phyloP scores from a whole-genome alignment of 1,284 basidiomycete species.

The Lentinula novae-zelandiae region DNA sequence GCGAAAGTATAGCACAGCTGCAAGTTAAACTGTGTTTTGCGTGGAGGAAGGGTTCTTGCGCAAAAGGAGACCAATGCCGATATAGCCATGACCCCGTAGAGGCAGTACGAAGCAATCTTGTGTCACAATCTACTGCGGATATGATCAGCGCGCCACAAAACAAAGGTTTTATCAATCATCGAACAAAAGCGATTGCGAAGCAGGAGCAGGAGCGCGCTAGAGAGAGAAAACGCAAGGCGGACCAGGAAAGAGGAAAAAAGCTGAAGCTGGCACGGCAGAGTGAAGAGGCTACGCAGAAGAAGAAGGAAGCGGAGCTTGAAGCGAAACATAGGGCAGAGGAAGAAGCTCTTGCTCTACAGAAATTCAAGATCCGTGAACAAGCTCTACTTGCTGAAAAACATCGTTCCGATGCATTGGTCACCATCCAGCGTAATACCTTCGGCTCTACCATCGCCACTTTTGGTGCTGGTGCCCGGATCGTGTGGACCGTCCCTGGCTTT shows the following conservation, averaged over 20 bases:
- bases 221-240: not conserved
- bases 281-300: not conserved
- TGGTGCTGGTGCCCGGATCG: constrained; percentile 41
- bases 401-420: constrained; percentile 34
- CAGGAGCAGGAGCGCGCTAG: not conserved
- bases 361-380: constrained; percentile 7
- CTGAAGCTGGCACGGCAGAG: not conserved
- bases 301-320: constrained; percentile 8
- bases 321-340: constrained; percentile 16
- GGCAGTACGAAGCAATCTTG: not conserved
- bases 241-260: not conserved
- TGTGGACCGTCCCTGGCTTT: constrained; percentile 41
- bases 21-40: not conserved
- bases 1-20: not conserved
- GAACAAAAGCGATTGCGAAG: no score
- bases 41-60: constrained; percentile 1
- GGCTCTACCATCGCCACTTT: constrained; percentile 45
- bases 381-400: constrained; percentile 17
- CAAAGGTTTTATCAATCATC: not conserved
- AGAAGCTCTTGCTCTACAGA: constrained; percentile 12
- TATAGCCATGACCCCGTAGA: not conserved
- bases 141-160: not conserved
- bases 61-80: not conserved
- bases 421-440: constrained; percentile 36
- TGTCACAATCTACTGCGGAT: not conserved